Evolutionary conservation across 2,329 filamentous ascomycete species (phyloP).

Genomic region (Phoma sp.): DNA sequence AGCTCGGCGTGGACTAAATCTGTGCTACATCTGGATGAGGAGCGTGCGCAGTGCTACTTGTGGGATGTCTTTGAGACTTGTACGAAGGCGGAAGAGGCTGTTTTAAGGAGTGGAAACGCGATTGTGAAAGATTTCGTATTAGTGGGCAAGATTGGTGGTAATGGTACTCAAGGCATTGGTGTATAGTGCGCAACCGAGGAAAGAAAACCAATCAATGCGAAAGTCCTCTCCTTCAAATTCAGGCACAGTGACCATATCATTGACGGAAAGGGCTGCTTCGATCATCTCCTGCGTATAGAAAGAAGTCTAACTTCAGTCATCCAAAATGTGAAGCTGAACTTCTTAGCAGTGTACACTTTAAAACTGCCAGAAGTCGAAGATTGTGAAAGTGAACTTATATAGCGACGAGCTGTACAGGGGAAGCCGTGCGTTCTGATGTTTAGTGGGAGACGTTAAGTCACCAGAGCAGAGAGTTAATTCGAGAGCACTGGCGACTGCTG

Average conservation of each 20-base stretch:
- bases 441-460: too few relatives aligned
- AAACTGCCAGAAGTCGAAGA: too few relatives aligned
- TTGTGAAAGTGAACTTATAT: too few relatives aligned
- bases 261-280: too few relatives aligned
- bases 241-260: not conserved
- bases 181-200: not conserved
- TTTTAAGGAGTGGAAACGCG: constrained; percentile 17
- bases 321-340: too few relatives aligned
- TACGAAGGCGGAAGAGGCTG: constrained; percentile 13
- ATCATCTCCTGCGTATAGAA: too few relatives aligned
- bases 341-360: too few relatives aligned
- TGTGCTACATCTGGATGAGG: constrained; percentile 4
- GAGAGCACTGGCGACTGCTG: too few relatives aligned
- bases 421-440: too few relatives aligned
- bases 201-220: not conserved
- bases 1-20: constrained; percentile 19
- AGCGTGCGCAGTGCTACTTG: constrained; percentile 22
- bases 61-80: constrained; percentile 21
- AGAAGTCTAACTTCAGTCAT: too few relatives aligned
- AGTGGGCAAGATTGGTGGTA: not conserved
- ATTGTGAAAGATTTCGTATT: constrained; percentile 21
- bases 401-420: too few relatives aligned
- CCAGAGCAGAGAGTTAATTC: not conserved
- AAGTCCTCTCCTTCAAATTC: not conserved
- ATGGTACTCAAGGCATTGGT: not conserved